These are phyloP conservation scores for Thuja plicata DNA, from an alignment of 83 land plant genomes.

Conservation along the genomic window DNA sequence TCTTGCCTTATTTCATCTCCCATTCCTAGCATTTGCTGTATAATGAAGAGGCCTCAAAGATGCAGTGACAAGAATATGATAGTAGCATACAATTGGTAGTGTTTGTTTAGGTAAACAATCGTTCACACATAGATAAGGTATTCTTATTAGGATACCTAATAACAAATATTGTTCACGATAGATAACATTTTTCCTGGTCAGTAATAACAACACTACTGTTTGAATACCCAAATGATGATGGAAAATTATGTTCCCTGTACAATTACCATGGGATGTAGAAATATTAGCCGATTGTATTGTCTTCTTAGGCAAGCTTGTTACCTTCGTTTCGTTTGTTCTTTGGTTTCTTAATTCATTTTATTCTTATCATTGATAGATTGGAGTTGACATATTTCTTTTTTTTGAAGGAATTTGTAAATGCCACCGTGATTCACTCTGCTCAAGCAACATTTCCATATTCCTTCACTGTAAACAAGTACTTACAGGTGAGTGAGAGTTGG, in stretches of 20 bases:
- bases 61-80: background rate
- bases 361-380: background rate
- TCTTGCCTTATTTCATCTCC: too few relatives aligned
- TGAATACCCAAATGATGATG: background rate
- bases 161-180: background rate
- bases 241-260: background rate
- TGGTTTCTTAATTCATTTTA: background rate
- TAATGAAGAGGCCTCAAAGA: too few relatives aligned
- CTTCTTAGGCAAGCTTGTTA: background rate
- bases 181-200: background rate
- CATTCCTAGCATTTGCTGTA: too few relatives aligned
- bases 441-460: slow-evolving; percentile 42
- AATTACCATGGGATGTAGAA: background rate
- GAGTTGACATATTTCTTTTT: background rate
- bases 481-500: slow-evolving; percentile 22
- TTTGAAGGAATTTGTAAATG: slow-evolving; percentile 1
- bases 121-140: background rate
- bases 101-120: background rate
- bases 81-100: background rate
- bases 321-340: background rate
- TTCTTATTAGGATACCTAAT: too few relatives aligned
- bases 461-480: slow-evolving; percentile 35
- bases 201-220: background rate
- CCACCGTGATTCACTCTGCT: slow-evolving; percentile 27
- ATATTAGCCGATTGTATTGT: background rate